A percentile compares a stretch with the other conserved stretches of the same genome.
phyloP scores from a whole-genome alignment of 1,139 yeast species.

The Lodderomyces margitis region DNA sequence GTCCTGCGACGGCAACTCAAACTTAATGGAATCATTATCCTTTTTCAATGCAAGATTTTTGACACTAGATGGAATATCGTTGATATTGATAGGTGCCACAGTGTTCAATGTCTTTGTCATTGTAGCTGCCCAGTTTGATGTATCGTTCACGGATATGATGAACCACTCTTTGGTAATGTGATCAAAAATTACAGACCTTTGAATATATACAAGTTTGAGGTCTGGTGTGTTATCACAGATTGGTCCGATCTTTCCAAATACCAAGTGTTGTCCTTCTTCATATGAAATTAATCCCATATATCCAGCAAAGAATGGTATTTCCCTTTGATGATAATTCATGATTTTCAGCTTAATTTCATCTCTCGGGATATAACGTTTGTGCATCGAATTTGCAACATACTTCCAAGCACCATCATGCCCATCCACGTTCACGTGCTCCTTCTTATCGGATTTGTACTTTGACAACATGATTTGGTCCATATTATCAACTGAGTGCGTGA shows the following conservation, averaged over 20 bases:
- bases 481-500: conserved; percentile 62
- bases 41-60: conserved; percentile 22
- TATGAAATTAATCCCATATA: conserved; percentile 81
- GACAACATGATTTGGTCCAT: conserved; percentile 21
- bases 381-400: conserved; percentile 24
- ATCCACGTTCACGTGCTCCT: conserved; percentile 8
- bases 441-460: conserved; percentile 15
- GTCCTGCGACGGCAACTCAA: conserved; percentile 54
- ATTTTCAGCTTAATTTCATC: conserved; percentile 17
- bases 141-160: conserved; percentile 50
- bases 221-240: conserved; percentile 55
- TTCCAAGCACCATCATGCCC: conserved; percentile 21
- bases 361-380: conserved; percentile 22
- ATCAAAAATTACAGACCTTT: conserved; percentile 60
- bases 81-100: conserved; percentile 17
- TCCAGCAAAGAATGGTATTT: conserved; percentile 85
- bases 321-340: conserved; percentile 18
- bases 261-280: conserved; percentile 68
- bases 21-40: conserved; percentile 25
- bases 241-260: conserved; percentile 30
- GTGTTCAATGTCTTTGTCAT: conserved; percentile 16
- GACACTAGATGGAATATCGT: conserved; percentile 26
- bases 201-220: conserved; percentile 70
- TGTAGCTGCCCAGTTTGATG: conserved; percentile 34
- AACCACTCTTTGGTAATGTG: conserved; percentile 48